Evolutionary conservation across 805 yeast species (phyloP).

Genomic region (Wickerhamomyces mucosus): DNA sequence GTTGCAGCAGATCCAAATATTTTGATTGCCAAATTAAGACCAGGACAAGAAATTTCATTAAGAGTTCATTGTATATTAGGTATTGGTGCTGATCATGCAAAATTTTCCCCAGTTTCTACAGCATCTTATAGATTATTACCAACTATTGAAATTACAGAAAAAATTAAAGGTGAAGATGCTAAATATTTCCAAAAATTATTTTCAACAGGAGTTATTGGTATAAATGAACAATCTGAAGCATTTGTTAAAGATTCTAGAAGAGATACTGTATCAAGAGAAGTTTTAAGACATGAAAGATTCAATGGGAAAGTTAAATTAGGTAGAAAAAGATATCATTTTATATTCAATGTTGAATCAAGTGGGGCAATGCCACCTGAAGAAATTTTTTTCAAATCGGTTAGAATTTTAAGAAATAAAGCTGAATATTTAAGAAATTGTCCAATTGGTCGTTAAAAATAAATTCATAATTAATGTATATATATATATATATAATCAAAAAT

Average conservation of each 20-base stretch:
- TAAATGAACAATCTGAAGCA: slow-evolving; percentile 60
- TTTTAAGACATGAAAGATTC: slow-evolving; percentile 86
- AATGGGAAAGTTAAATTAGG: slow-evolving; percentile 85
- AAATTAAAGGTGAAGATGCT: slow-evolving; percentile 73
- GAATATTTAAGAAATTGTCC: slow-evolving; percentile 74
- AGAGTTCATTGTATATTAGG: slow-evolving; percentile 89
- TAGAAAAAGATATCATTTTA: slow-evolving; percentile 84
- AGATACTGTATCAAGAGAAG: slow-evolving; percentile 96
- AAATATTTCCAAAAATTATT: slow-evolving; percentile 78
- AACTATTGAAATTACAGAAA: slow-evolving; percentile 62
- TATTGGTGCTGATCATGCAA: slow-evolving; percentile 91
- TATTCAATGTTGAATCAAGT: slow-evolving; percentile 87
- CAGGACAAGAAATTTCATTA: slow-evolving; percentile 91
- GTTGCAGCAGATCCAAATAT: slow-evolving; percentile 83
- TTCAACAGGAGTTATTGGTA: slow-evolving; percentile 85
- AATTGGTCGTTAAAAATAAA: slow-evolving; percentile 37
- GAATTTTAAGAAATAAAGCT: slow-evolving; percentile 78
- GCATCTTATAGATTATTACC: slow-evolving; percentile 94
- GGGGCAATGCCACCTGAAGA: slow-evolving; percentile 98
- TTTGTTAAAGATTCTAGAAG: slow-evolving; percentile 81
- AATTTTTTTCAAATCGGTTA: slow-evolving; percentile 83
- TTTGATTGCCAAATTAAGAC: slow-evolving; percentile 83
- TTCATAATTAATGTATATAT: background rate
- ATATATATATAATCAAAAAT: background rate
- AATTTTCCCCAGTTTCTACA: slow-evolving; percentile 94